Base-by-base conservation (phyloP, 2,329 filamentous ascomycete genomes). In the Pseudogymnoascus sp. region DNA sequence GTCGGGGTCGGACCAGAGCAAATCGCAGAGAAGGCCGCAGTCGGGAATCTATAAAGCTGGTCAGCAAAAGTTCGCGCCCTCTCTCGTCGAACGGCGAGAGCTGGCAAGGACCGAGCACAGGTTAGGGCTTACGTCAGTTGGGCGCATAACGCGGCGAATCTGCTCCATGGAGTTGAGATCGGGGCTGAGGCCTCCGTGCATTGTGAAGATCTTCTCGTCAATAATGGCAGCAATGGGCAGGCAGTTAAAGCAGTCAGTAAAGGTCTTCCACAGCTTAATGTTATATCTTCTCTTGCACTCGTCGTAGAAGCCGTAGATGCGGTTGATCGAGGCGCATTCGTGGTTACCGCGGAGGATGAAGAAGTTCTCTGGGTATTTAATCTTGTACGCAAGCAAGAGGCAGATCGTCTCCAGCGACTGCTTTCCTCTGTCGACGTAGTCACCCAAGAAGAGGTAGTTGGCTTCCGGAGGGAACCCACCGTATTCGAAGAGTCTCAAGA, bases 331-430 rank as follows among this genome's bases (percentile, higher is more conserved):
- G 65, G 95, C 95, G 80, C 95, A 97, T 79, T 99, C 95, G 83
- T 99, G 95, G 83, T 99, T 99, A 68, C 95, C 95, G 70, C 95
- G 91, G 65, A 99, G 86, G 70, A 99, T 90, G 83, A 99, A 99
- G 82, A 99, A 97, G 82, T 99, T 99, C 81, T 99, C 95, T 59
- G 95, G 95, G 77, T 96, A 97, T 82, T 97, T 97, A 85, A 99
- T 96, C 86, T 99, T 99, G 86, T 97, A 99, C 67, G 92, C 92
- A 61, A 99, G 85, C 64, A 99, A 84, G 68, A 99, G 83, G 81
- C 92, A 96, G 78, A 99, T 97, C 70, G 95, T 97, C 83, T 99
- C 95, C 62, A 99, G 88, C 38, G 93, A 97, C 80, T 99, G 95
- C 84, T 99, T 97, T 81, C 95, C 95, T 81, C 95, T 89, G 78